Base-by-base conservation (phyloP, 2,329 filamentous ascomycete species). In the Pseudogymnoascus sp. region DNA sequence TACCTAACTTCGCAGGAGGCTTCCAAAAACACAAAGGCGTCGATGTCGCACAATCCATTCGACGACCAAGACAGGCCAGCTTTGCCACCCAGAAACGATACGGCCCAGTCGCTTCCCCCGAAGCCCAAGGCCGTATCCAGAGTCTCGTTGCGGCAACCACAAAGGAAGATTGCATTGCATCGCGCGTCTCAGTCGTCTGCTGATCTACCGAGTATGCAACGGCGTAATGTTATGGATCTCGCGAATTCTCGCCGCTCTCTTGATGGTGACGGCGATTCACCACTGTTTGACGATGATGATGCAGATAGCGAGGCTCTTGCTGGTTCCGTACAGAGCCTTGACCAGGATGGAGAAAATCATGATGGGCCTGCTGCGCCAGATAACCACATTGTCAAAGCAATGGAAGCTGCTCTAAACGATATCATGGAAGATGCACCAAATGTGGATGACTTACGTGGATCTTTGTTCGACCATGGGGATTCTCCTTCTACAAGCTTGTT, bases 351-450 rank as follows among this genome's bases (percentile, higher is more conserved):
- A n/a, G 79, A 81, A 8, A 80, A 79, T 62, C 79, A 72, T 10
- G 78, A 80, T 50, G 78, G 81, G 54, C 75, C 77, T 8, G 74
- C 79, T 21, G 78, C 78, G 0, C 87, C 88, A 5, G 88, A 96
- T 69, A 89, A 83, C 0, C 83, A 87, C 63, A 88, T 97, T 29
- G 92, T 99, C 5, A 85, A 95, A 74, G 93, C 91, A 3, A 93
- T 99, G 83, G 92, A 97, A 72, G 85, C 89, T 66, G 94, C 92
- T 13, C 79, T 99, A 58, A 96, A 89, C 66, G 89, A 92, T 65
- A 99, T 99, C 64, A 89, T 99, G 79, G 91, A 91, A 66, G 86
- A 92, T 66, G 84, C 88, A 57, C 85, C 88, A 58, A 84, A 83
- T 17, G 80, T 83, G 1, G 84, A 87, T 66, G 85, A 87, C 65